phyloP scores from a whole-genome alignment of 2,329 filamentous ascomycete genomes.

The Colletotrichum tropicicola region DNA sequence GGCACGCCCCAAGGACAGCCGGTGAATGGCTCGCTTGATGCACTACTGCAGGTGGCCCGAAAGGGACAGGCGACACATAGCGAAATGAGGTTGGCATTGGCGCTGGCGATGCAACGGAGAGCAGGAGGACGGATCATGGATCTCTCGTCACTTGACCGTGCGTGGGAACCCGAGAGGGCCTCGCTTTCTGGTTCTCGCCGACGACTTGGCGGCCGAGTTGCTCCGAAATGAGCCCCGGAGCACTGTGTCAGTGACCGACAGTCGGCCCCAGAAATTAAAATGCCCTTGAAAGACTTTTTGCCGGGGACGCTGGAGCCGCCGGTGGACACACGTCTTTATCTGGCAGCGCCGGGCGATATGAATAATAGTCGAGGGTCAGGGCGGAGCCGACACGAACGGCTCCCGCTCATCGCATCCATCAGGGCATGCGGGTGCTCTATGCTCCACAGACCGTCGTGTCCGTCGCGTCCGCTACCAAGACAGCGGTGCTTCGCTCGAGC shows the following conservation, averaged over 20 bases:
- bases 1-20: not conserved
- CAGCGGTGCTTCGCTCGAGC: slow-evolving; percentile 12
- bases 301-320: slow-evolving; percentile 22
- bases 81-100: slow-evolving; percentile 10
- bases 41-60: slow-evolving; percentile 26
- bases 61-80: slow-evolving; percentile 2
- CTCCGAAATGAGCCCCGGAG: slow-evolving; percentile 26
- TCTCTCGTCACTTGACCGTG: slow-evolving; percentile 24
- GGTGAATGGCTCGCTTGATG: slow-evolving; percentile 27
- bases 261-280: slow-evolving; percentile 17
- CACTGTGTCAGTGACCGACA: slow-evolving; percentile 28
- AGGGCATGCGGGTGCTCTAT: not conserved
- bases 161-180: slow-evolving; percentile 1
- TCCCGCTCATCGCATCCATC: not conserved
- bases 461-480: not conserved
- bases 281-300: not conserved
- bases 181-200: slow-evolving; percentile 12
- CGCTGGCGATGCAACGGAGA: not conserved
- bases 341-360: slow-evolving; percentile 10
- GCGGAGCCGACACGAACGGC: not conserved
- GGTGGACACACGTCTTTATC: slow-evolving; percentile 6
- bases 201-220: slow-evolving; percentile 24
- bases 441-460: not conserved
- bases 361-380: slow-evolving; percentile 6
- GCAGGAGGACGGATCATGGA: slow-evolving; percentile 10